Base-by-base conservation (phyloP, 1,139 yeast species). In the Nakaseomyces nivariensis region DNA sequence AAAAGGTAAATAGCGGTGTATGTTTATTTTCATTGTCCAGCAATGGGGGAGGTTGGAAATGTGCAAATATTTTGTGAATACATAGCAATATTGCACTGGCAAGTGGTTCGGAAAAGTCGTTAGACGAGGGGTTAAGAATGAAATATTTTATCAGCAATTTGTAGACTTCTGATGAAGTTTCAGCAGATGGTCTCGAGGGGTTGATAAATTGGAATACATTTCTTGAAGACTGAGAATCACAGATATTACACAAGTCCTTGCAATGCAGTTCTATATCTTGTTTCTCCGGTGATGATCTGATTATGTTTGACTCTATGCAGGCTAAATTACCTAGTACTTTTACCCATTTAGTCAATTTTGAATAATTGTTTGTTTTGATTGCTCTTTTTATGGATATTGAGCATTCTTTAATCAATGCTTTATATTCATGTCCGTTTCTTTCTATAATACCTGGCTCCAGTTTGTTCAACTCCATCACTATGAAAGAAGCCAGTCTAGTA, bases 51-150 rank as follows among this genome's bases (percentile, higher is more conserved):
- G 78, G 76, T 52, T 74, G 71, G 57, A 63, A 81, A 34, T 79
- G 76, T 4, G 72, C 64, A 51, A 79, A 76, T 1, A 79, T 57
- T 56, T 75, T 74, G 58, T 69, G 72, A 4, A 82, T 53, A 0
- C 78, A 56, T 1, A 78, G 54, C 25, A 82, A 61, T 8, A 75
- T 63, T 46, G 78, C 75, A 49, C 76, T 68, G 4, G 66, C 54
- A n/a, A 71, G 48, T 17, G 67, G 51, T 13, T 55, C 64, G 53
- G 62, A 49, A 38, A 58, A 56, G 1, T 57, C 58, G 25, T 61
- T 51, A 29, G 58, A 52, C 26, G 48, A n/a, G 1, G 55, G 50
- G 37, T 56, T 51, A 4, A 49, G 26, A 1, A 69, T 48, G 38
- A 59, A 63, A 13, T 52, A 48, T 13, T 56, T 56, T 11, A 56